phyloP scores from a whole-genome alignment of 129 eudicot genomes.

The Logfia minima region DNA sequence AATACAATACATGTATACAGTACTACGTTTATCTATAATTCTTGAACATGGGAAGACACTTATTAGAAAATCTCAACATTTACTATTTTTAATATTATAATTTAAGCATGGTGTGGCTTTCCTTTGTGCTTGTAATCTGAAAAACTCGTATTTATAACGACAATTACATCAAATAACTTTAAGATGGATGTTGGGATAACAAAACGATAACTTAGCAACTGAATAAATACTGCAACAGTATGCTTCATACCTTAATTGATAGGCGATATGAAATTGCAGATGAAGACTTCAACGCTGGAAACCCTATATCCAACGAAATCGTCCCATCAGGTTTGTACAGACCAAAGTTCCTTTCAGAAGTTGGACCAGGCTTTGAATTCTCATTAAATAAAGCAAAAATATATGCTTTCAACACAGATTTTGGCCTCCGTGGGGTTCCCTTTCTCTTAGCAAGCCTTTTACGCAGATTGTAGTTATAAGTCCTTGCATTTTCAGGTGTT shows the following conservation, averaged over 20 bases:
- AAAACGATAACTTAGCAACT: constrained; percentile 5
- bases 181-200: background rate
- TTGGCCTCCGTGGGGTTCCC: constrained; percentile 89
- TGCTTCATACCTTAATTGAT: constrained; percentile 60
- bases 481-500: constrained; percentile 71
- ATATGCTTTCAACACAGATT: constrained; percentile 65
- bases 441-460: constrained; percentile 84
- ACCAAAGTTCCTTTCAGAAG: constrained; percentile 83
- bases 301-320: constrained; percentile 73
- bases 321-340: constrained; percentile 82
- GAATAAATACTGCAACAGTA: background rate
- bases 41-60: no score
- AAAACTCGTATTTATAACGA: background rate
- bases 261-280: constrained; percentile 52
- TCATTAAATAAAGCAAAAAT: constrained; percentile 87
- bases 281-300: constrained; percentile 64
- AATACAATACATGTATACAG: no score
- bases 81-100: background rate
- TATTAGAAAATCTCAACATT: background rate
- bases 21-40: no score
- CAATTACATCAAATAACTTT: background rate
- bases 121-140: background rate
- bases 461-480: constrained; percentile 70
- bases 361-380: constrained; percentile 64
- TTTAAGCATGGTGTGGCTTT: background rate